Percentiles rank a stretch among this genome's conserved stretches.
Conservation (phyloP, 2,329 filamentous ascomycete genomes). For the Metarhizium humberi region DNA sequence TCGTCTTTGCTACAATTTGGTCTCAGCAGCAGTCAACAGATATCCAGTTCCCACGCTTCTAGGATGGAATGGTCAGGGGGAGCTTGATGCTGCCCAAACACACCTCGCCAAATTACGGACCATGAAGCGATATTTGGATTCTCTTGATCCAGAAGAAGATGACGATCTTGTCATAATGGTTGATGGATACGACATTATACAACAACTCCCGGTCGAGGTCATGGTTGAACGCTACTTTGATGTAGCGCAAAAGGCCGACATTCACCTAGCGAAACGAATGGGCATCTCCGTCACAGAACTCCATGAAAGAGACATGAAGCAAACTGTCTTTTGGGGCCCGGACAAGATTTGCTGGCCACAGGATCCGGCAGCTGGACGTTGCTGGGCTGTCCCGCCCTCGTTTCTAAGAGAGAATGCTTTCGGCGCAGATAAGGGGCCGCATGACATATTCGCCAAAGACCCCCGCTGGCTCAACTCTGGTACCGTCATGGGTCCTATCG, state of each 20-base stretch:
- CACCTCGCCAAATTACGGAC: conserved; percentile 31
- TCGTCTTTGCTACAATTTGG: conserved; percentile 28
- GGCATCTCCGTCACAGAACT: conserved; percentile 25
- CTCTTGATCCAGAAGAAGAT: conserved; percentile 22
- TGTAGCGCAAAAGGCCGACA: conserved; percentile 42
- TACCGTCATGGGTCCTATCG: conserved; percentile 32
- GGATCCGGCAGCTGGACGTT: conserved; percentile 25
- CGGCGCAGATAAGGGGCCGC: conserved; percentile 24
- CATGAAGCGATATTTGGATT: conserved; percentile 24
- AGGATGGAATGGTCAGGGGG: conserved; percentile 26
- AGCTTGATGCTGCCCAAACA: conserved; percentile 23
- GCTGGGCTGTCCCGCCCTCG: conserved; percentile 29
- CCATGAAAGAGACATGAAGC: conserved; percentile 21
- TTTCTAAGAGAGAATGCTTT: conserved; percentile 22
- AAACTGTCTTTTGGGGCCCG: conserved; percentile 33
- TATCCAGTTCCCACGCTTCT: conserved; percentile 28
- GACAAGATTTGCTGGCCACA: conserved; percentile 36
- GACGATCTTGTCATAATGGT: conserved; percentile 55
- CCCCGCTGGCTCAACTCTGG: conserved; percentile 36
- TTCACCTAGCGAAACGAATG: conserved; percentile 39
- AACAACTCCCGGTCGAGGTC: conserved; percentile 55
- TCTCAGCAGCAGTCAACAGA: conserved; percentile 26
- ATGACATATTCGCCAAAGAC: conserved; percentile 20
- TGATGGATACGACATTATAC: conserved; percentile 55
- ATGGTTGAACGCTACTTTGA: conserved; percentile 53